phyloP scores from a whole-genome alignment of 345 rosid genomes.

The Hypericum androsaemum region DNA sequence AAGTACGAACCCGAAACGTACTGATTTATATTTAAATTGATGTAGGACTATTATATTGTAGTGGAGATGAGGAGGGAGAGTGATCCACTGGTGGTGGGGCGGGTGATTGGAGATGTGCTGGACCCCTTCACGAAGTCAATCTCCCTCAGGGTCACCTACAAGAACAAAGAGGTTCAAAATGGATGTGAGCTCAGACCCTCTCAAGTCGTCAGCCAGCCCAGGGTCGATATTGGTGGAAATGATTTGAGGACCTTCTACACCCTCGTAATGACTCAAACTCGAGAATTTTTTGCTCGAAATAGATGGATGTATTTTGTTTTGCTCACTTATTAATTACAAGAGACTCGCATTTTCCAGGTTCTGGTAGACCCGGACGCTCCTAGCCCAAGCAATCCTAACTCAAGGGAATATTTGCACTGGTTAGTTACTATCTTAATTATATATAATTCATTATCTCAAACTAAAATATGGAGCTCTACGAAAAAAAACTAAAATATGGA shows the following conservation, averaged over 20 bases:
- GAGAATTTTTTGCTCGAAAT: too few relatives aligned
- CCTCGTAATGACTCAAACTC: too few relatives aligned
- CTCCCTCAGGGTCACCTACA: conserved; percentile 28
- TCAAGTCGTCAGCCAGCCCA: conserved; percentile 38
- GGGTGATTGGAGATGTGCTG: conserved; percentile 61
- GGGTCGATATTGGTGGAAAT: conserved; percentile 53
- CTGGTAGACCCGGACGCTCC: conserved; percentile 80
- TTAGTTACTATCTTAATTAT: conserved; percentile 1
- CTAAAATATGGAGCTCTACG: background rate
- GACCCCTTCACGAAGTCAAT: conserved; percentile 45
- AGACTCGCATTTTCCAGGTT: too few relatives aligned
- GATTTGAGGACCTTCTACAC: conserved; percentile 63
- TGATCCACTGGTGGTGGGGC: conserved; percentile 53
- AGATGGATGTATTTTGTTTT: too few relatives aligned
- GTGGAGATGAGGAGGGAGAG: conserved; percentile 43
- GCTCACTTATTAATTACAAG: too few relatives aligned
- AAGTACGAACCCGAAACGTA: too few relatives aligned
- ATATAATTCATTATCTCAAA: background rate
- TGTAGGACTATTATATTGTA: too few relatives aligned
- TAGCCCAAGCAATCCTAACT: conserved; percentile 55
- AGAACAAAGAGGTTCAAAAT: conserved; percentile 31
- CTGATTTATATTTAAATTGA: too few relatives aligned
- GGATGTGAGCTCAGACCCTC: conserved; percentile 59
- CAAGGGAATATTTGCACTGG: conserved; percentile 61
- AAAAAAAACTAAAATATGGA: too few relatives aligned